Conservation (phyloP, 163 green algal species). For the Chloromonas sp. region DNA sequence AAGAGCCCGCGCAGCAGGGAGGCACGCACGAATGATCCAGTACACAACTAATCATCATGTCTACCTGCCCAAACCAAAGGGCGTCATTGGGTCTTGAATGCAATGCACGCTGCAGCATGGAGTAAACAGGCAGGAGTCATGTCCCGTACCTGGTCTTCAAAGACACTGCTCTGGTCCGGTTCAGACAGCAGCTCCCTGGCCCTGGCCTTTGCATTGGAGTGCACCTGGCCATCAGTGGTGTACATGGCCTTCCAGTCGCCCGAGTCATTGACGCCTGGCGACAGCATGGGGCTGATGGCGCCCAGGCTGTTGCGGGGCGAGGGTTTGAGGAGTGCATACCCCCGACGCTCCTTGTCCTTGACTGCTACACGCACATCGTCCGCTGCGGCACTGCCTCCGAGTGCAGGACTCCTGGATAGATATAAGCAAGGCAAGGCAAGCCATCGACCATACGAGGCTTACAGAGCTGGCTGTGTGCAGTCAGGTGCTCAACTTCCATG, state of each 20-base stretch:
- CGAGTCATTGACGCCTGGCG: slow-evolving; percentile 1
- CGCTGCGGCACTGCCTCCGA: background rate
- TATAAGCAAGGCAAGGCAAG: no score
- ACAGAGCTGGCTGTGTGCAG: no score
- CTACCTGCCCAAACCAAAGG: no score
- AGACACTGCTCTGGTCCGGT: background rate
- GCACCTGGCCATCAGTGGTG: background rate
- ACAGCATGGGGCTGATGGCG: background rate
- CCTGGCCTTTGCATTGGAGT: background rate
- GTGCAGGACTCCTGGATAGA: no score
- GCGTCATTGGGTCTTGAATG: no score
- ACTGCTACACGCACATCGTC: slow-evolving; percentile 41
- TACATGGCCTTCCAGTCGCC: slow-evolving; percentile 16
- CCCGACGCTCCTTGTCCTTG: slow-evolving; percentile 31
- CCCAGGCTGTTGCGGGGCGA: slow-evolving; percentile 15
- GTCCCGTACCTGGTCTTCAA: background rate
- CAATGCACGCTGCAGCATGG: no score
- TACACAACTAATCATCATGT: no score
- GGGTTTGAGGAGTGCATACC: slow-evolving; percentile 10
- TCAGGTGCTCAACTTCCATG: no score
- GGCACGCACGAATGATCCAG: no score
- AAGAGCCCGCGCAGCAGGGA: no score
- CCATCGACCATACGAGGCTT: no score
- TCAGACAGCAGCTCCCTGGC: slow-evolving; percentile 3
- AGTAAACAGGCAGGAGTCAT: background rate